Percentiles rank a stretch among this genome's conserved stretches.
phyloP scores from a whole-genome alignment of 208 protist genomes.

The Entamoeba invadens region DNA sequence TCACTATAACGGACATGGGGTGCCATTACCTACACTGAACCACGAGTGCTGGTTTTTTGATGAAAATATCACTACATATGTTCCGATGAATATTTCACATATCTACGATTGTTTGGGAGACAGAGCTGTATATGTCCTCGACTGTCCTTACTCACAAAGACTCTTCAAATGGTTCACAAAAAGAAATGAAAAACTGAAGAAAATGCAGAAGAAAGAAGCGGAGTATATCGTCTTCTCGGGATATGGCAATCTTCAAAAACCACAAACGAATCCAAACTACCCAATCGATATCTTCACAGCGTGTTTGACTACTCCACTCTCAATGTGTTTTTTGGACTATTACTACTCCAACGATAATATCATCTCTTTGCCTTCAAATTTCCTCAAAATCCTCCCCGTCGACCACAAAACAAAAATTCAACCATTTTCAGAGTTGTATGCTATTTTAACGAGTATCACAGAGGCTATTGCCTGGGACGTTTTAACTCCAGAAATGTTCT shows the following conservation, averaged over 20 bases:
- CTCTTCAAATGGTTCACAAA: background rate
- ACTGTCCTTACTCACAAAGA: background rate
- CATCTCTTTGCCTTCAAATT: slow-evolving; percentile 22
- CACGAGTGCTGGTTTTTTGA: slow-evolving; percentile 97
- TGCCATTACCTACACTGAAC: slow-evolving; percentile 75
- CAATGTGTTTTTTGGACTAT: slow-evolving; percentile 77
- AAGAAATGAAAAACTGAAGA: background rate
- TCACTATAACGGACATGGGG: slow-evolving; percentile 98
- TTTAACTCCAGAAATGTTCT: slow-evolving; percentile 23
- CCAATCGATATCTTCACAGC: slow-evolving; percentile 91
- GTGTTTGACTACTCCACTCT: slow-evolving; percentile 84
- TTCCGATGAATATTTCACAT: background rate
- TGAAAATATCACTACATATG: slow-evolving; percentile 35
- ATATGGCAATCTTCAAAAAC: background rate
- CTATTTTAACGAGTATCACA: slow-evolving; percentile 91
- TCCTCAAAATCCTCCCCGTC: slow-evolving; percentile 45
- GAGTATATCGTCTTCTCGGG: background rate
- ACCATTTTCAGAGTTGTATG: slow-evolving; percentile 81
- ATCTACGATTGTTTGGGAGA: background rate
- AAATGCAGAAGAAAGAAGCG: background rate
- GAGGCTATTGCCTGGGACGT: slow-evolving; percentile 93
- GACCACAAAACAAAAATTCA: slow-evolving; percentile 57
- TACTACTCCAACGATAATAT: slow-evolving; percentile 41
- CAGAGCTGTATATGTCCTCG: background rate
- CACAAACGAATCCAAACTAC: slow-evolving; percentile 51